These are phyloP conservation scores for Selenicereus undatus DNA, from an alignment of 148 eudicot genomes.

Conservation along the genomic window DNA sequence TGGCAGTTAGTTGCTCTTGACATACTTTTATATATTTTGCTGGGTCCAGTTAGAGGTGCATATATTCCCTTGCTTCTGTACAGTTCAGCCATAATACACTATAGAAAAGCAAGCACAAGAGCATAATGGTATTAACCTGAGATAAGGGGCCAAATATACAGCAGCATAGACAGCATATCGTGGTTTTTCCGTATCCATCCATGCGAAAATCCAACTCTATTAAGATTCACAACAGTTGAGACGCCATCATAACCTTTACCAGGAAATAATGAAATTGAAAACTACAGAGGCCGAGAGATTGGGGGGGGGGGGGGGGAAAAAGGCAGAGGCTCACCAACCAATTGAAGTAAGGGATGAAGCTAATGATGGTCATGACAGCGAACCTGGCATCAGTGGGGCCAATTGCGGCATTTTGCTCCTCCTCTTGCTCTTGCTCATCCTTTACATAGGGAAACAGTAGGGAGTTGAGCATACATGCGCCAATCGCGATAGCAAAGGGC, in stretches of 20 bases:
- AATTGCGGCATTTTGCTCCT: slow-evolving; percentile 34
- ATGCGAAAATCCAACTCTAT: slow-evolving; percentile 95
- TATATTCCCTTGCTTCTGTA: too few relatives aligned
- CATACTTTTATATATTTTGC: too few relatives aligned
- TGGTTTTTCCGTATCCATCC: slow-evolving; percentile 67
- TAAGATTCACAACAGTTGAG: not conserved
- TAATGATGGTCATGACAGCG: slow-evolving; percentile 79
- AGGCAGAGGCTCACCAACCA: slow-evolving; percentile 59
- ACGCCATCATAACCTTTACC: not conserved
- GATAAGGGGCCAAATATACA: slow-evolving; percentile 88
- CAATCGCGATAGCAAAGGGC: slow-evolving; percentile 70
- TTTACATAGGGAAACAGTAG: slow-evolving; percentile 44
- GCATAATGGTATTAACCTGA: slow-evolving; percentile 42
- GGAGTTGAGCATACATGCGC: slow-evolving; percentile 71
- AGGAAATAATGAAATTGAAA: not conserved
- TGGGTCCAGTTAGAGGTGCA: too few relatives aligned
- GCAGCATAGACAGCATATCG: slow-evolving; percentile 87
- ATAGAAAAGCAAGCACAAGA: not conserved
- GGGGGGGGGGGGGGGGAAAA: too few relatives aligned
- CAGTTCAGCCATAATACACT: too few relatives aligned
- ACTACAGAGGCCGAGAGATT: not conserved
- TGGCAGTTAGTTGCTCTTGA: too few relatives aligned
- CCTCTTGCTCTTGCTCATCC: slow-evolving; percentile 38
- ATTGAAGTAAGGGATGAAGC: slow-evolving; percentile 94
- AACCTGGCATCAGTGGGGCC: slow-evolving; percentile 69